These are phyloP conservation scores for Phytophthora pinifolia DNA, from an alignment of 352 stramenopile species.

Conservation along the genomic window DNA sequence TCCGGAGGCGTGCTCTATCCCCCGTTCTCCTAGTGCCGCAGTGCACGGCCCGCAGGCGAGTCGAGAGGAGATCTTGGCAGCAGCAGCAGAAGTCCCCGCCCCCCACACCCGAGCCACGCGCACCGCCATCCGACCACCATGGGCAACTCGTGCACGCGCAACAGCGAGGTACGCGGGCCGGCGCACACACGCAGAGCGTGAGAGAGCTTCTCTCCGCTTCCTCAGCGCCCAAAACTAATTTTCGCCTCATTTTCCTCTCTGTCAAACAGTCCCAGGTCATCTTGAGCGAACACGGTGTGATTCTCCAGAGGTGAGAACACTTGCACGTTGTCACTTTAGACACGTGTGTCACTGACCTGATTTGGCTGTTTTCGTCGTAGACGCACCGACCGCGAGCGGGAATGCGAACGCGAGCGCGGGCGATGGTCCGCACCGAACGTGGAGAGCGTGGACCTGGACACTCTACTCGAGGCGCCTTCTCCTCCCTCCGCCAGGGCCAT, in stretches of 20 bases:
- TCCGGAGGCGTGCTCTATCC: slow-evolving; percentile 14
- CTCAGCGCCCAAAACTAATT: not conserved
- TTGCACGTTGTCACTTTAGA: slow-evolving; percentile 7
- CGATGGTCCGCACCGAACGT: slow-evolving; percentile 74
- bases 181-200: not conserved
- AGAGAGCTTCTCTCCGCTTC: no score
- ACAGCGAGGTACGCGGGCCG: slow-evolving; percentile 40
- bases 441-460: slow-evolving; percentile 80
- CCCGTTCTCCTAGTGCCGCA: slow-evolving; percentile 6
- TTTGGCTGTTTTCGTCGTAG: not conserved
- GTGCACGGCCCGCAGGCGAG: slow-evolving; percentile 20
- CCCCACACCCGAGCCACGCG: slow-evolving; percentile 11
- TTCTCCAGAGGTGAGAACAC: slow-evolving; percentile 38
- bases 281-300: slow-evolving; percentile 50
- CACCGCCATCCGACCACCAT: slow-evolving; percentile 26
- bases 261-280: slow-evolving; percentile 58
- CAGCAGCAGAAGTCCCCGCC: not conserved
- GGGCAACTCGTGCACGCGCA: slow-evolving; percentile 66
- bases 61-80: slow-evolving; percentile 8
- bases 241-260: not conserved
- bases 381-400: slow-evolving; percentile 18
- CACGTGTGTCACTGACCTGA: not conserved
- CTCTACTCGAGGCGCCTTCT: slow-evolving; percentile 71
- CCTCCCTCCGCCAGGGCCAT: slow-evolving; percentile 29
- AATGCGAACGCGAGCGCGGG: slow-evolving; percentile 46